Conservation (phyloP, 2,329 filamentous ascomycete species). For the Botrytis hyacinthi region DNA sequence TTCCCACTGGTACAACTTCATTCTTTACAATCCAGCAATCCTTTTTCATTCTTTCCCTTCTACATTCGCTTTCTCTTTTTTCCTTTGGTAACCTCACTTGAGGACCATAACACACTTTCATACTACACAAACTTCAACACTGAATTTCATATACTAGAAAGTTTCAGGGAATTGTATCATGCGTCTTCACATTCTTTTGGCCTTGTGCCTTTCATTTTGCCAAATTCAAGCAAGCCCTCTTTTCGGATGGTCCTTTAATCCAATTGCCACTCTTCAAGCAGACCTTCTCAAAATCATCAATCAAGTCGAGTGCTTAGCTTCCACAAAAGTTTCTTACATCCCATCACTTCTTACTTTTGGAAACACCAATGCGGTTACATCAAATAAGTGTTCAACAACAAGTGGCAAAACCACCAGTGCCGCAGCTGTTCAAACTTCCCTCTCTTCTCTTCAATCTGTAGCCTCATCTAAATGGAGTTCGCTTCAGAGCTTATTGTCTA, state of each 20-base stretch:
- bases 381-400: conserved; percentile 5
- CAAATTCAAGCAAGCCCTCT: not conserved
- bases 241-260: not conserved
- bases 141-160: not conserved
- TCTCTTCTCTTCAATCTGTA: conserved; percentile 12
- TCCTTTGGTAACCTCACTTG: not conserved
- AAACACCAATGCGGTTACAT: not conserved
- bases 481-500: conserved; percentile 6
- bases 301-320: not conserved
- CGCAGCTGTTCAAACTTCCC: not conserved
- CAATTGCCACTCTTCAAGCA: conserved; percentile 1
- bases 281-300: conserved; percentile 1
- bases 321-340: not conserved
- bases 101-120: not conserved
- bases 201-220: conserved; percentile 8
- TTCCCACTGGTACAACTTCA: conserved; percentile 5
- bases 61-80: not conserved
- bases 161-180: not conserved
- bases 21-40: not conserved
- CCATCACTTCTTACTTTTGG: not conserved
- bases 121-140: not conserved
- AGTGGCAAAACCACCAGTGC: not conserved
- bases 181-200: conserved; percentile 13
- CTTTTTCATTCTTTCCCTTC: not conserved
- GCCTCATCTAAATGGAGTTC: conserved; percentile 15